phyloP scores from a whole-genome alignment of 2,329 filamentous ascomycete genomes.

The Phaeosphaeriaceae sp. region DNA sequence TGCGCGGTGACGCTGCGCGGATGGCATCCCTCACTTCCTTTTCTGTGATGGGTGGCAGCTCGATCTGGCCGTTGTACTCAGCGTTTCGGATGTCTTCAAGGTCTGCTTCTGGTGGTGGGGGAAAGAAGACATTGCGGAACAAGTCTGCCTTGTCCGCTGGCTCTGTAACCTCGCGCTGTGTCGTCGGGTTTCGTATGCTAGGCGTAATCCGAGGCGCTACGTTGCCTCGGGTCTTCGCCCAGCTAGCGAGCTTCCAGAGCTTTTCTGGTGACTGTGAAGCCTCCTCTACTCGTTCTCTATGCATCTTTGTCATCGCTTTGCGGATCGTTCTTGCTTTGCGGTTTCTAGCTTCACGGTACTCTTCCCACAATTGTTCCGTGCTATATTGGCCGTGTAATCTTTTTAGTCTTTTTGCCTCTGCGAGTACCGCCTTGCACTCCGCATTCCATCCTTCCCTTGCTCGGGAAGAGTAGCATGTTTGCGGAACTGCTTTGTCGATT shows the following conservation, averaged over 20 bases:
- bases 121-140: constrained; percentile 25
- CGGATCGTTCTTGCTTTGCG: constrained; percentile 28
- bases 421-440: constrained; percentile 13
- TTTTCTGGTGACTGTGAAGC: constrained; percentile 22
- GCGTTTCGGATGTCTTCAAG: constrained; percentile 20
- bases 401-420: constrained; percentile 18
- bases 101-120: too few relatives aligned
- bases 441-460: constrained; percentile 12
- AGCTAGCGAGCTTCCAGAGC: constrained; percentile 32
- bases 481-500: constrained; percentile 11
- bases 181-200: constrained; percentile 16
- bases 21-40: constrained; percentile 28
- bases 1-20: constrained; percentile 21
- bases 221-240: constrained; percentile 28
- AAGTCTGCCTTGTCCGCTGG: constrained; percentile 16
- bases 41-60: constrained; percentile 21
- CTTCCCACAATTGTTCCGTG: constrained; percentile 17
- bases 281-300: constrained; percentile 30
- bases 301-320: constrained; percentile 18
- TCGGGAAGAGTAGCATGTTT: constrained; percentile 4
- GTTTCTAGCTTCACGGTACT: constrained; percentile 25
- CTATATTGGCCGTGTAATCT: constrained; percentile 6
- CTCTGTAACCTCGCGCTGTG: constrained; percentile 7
- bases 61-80: constrained; percentile 20
- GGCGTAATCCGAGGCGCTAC: constrained; percentile 6